Base-by-base conservation (phyloP, 2,329 filamentous ascomycete species). In the Neofusicoccum laricinum region DNA sequence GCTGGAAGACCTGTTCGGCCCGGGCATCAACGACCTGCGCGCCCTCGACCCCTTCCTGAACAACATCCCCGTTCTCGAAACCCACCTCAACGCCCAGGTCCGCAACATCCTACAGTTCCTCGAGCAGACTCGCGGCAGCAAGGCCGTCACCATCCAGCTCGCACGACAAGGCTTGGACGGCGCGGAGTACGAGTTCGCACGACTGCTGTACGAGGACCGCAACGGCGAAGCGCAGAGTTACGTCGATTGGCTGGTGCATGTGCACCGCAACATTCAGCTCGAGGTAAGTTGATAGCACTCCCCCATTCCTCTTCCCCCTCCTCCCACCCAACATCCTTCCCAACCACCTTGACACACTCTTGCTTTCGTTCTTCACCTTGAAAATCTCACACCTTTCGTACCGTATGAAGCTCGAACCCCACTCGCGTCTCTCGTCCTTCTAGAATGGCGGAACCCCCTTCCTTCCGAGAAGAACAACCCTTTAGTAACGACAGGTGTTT, bases 151-250 rank as follows among this genome's bases (percentile, higher is more conserved):
- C 1, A 86, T 99, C 53, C 95, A 98, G 78, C 83, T 99, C 53
- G 95, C 95, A 7, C 82, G 95, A 65, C 95, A 98, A 78, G 93
- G 93, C 0, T 84, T 98, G 3, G 95, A 99, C 73, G 95, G 95
- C 0, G 92, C 93, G 2, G 95, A 99, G 77, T 98, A 93, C 72
- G 95, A 99, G 77, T 99, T 98, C 81, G 95, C 95, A 7, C 84
- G 93, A 61, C 82, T 96, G 78, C 78, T 99, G 69, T 88, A 97
- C 36, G 95, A 99, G 79, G 95, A 99, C 74, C 86, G 95, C 68
- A 98, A 98, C 77, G 97, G 97, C 70, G 95, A 99, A 80, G 95
- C 95, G 40, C 93, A 96, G 79, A 96, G 91, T 75, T 99, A 98
- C 78, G 95, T 98, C 38, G 95, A 99, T 79, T 99, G 95, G 95